phyloP scores from a whole-genome alignment of 345 rosid species.

The Ceriops zippeliana region DNA sequence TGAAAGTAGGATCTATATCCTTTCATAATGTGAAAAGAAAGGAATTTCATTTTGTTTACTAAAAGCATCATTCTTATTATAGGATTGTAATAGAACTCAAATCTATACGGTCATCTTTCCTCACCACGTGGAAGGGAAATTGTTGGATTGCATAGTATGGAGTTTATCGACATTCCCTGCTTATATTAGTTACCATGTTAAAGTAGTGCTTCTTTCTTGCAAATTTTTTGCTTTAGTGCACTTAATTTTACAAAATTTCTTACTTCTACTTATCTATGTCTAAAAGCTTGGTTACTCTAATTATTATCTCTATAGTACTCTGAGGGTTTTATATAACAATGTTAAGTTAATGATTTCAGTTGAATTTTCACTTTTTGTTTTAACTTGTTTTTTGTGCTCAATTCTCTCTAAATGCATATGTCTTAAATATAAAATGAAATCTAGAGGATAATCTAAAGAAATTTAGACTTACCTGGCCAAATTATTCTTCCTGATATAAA shows the following conservation, averaged over 20 bases:
- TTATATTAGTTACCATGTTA: slow-evolving; percentile 89
- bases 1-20: slow-evolving; percentile 96
- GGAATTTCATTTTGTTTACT: neutral
- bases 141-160: slow-evolving; percentile 86
- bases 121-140: slow-evolving; percentile 81
- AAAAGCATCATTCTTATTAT: slow-evolving; percentile 3
- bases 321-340: slow-evolving; percentile 89
- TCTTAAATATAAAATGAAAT: neutral
- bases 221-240: no score
- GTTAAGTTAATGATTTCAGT: slow-evolving; percentile 90
- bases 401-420: neutral
- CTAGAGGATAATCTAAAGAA: neutral
- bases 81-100: slow-evolving; percentile 14
- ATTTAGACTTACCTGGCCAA: neutral
- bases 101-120: slow-evolving; percentile 63
- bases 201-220: slow-evolving; percentile 42
- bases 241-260: neutral
- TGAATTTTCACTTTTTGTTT: neutral
- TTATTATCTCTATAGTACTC: slow-evolving; percentile 53
- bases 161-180: slow-evolving; percentile 86
- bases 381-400: neutral
- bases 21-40: slow-evolving; percentile 52
- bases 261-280: neutral
- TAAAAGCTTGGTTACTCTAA: slow-evolving; percentile 3
- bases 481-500: neutral